Conservation (phyloP, 495 filamentous ascomycete species). For the Lophium mytilinum region DNA sequence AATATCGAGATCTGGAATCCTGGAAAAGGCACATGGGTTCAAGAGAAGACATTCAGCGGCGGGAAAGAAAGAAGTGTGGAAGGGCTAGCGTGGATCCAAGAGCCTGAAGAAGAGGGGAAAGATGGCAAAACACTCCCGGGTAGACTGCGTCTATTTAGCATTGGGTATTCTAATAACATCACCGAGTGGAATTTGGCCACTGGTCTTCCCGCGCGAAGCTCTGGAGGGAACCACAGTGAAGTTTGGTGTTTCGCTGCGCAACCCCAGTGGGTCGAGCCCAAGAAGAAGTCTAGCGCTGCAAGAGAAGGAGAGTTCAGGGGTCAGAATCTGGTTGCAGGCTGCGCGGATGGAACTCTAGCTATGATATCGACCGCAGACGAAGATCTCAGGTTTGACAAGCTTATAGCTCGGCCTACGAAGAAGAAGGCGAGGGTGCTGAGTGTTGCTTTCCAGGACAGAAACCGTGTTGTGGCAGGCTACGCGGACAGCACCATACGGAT, state of each 20-base stretch:
- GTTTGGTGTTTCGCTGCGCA: slow-evolving; percentile 96
- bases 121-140: slow-evolving; percentile 56
- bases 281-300: slow-evolving; percentile 29
- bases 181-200: slow-evolving; percentile 90
- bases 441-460: slow-evolving; percentile 75
- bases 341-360: slow-evolving; percentile 82
- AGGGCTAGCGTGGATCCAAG: slow-evolving; percentile 86
- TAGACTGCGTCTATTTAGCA: slow-evolving; percentile 83
- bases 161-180: slow-evolving; percentile 83
- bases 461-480: slow-evolving; percentile 79
- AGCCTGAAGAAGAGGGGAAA: slow-evolving; percentile 59
- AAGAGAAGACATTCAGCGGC: slow-evolving; percentile 77
- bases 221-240: slow-evolving; percentile 87
- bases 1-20: slow-evolving; percentile 99
- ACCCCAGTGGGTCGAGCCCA: slow-evolving; percentile 45
- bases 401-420: slow-evolving; percentile 61
- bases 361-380: slow-evolving; percentile 76
- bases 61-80: slow-evolving; percentile 84
- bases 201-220: slow-evolving; percentile 66
- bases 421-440: slow-evolving; percentile 83
- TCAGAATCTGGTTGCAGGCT: slow-evolving; percentile 80
- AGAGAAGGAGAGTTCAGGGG: slow-evolving; percentile 41
- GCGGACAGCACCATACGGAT: slow-evolving; percentile 86
- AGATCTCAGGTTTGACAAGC: slow-evolving; percentile 62
- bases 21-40: slow-evolving; percentile 72